Base-by-base conservation (phyloP, 148 eudicot species). In the Dianthus caryophyllus region DNA sequence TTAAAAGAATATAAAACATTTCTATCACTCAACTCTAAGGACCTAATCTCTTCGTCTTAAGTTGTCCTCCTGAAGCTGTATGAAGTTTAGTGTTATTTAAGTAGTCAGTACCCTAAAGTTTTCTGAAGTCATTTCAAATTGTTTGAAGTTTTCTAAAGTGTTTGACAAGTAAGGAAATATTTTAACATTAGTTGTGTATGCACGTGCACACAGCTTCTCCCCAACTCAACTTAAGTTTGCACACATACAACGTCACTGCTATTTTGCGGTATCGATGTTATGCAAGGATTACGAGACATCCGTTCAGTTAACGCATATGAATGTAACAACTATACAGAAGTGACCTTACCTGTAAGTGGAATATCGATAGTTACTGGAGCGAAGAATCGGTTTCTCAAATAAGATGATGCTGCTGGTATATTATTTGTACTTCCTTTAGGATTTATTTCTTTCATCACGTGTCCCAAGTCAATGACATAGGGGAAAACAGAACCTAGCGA, bases 401-500 rank as follows among this genome's bases (percentile, higher is more conserved):
- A 77, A 15, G 96, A 79, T 73, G 84, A 80, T 48, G 93, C 86
- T n/a, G 90, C 86, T 25, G 88, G 77, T 68, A 90, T 21, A 71
- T 76, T 85, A 49, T 76, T 81, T 77, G 76, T 67, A 50, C 71
- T 84, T 67, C 79, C 85, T 58, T 67, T 59, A 71, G 85, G 86
- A 62, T 77, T 83, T 54, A 90, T 64, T 76, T 90, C 88, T 74
- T 85, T 82, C 84, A 88, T 82, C 51, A 95, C 80, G 82, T 87
- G 86, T 78, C 76, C 83, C 78, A 95, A 26, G 68, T 90, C 97
- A 62, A 85, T 73, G 47, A 88, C 73, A 58, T 72, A 64, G 57
- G 96, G 97, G 70, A 95, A 88, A 67, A 50, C 73, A 25, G 68
- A 77, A 67, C 57, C 71, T 72, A 90, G 53, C 26, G 94, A 85